A percentile compares a stretch with the other conserved stretches of the same genome.
Conservation (phyloP, 2,329 filamentous ascomycete species). For the Colletotrichum godetiae region DNA sequence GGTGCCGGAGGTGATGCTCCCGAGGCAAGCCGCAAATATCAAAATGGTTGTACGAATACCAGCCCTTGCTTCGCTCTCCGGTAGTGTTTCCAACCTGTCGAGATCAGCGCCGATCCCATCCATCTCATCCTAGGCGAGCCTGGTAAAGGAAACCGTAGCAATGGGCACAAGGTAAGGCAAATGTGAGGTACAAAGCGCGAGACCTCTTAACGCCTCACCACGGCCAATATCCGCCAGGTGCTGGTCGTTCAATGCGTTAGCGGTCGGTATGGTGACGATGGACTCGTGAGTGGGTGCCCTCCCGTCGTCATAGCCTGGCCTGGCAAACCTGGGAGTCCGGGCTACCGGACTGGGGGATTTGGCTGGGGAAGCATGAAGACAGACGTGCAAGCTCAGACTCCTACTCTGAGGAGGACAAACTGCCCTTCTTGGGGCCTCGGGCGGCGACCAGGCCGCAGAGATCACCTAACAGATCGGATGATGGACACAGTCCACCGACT, state of each 20-base stretch:
- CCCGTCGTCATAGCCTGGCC: slow-evolving; percentile 25
- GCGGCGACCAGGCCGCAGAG: slow-evolving; percentile 19
- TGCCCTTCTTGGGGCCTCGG: neutral
- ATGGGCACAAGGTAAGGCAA: slow-evolving; percentile 22
- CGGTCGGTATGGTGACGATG: slow-evolving; percentile 20
- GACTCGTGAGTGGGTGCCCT: slow-evolving; percentile 5
- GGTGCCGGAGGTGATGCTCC: neutral
- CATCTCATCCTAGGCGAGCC: slow-evolving; percentile 5
- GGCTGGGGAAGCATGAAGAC: neutral
- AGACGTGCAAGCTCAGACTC: neutral
- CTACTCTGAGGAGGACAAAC: neutral
- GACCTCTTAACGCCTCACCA: neutral
- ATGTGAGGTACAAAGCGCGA: neutral
- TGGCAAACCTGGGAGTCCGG: neutral
- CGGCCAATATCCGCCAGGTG: slow-evolving; percentile 9
- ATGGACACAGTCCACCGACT: slow-evolving; percentile 32
- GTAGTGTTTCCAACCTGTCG: neutral
- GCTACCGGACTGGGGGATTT: neutral
- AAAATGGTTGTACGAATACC: neutral
- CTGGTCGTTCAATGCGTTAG: slow-evolving; percentile 5
- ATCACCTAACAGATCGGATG: slow-evolving; percentile 35
- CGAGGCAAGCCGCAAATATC: neutral
- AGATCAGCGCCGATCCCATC: slow-evolving; percentile 12
- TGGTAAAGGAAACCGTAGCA: slow-evolving; percentile 1
- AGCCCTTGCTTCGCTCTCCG: neutral